A percentile compares a stretch with the other conserved stretches of the same genome.
These are phyloP conservation scores for Diaporthe sp. DNA, from an alignment of 2,329 filamentous ascomycete genomes.

Conservation along the genomic window DNA sequence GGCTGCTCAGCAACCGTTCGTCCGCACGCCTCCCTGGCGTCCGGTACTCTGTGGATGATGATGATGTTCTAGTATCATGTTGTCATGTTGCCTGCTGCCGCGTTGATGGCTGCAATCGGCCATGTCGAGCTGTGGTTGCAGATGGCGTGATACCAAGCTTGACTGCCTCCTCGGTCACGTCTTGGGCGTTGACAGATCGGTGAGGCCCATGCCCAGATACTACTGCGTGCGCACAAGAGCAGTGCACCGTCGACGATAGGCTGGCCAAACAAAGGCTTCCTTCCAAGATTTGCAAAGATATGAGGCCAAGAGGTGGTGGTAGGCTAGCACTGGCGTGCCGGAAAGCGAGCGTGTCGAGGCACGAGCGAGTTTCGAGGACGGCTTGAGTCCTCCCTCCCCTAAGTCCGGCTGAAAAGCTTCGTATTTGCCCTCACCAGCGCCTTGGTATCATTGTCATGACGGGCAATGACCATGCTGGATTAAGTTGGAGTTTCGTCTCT, in stretches of 20 bases:
- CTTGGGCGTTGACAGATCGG: background rate
- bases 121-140: background rate
- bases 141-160: conserved; percentile 14
- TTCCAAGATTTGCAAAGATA: background rate
- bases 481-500: background rate
- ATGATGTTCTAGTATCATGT: too few relatives aligned
- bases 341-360: background rate
- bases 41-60: too few relatives aligned
- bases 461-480: background rate
- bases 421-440: background rate
- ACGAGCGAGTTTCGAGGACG: background rate
- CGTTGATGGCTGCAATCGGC: background rate
- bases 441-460: background rate
- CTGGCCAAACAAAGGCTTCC: background rate
- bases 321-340: background rate
- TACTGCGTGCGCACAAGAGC: background rate
- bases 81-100: background rate
- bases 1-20: conserved; percentile 1
- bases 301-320: conserved; percentile 5
- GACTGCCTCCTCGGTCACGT: background rate
- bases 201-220: background rate
- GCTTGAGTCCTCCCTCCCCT: background rate
- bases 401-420: background rate
- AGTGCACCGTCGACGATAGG: background rate
- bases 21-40: background rate